phyloP scores from a whole-genome alignment of 2,329 filamentous ascomycete genomes.

The Xylariaceae sp. region DNA sequence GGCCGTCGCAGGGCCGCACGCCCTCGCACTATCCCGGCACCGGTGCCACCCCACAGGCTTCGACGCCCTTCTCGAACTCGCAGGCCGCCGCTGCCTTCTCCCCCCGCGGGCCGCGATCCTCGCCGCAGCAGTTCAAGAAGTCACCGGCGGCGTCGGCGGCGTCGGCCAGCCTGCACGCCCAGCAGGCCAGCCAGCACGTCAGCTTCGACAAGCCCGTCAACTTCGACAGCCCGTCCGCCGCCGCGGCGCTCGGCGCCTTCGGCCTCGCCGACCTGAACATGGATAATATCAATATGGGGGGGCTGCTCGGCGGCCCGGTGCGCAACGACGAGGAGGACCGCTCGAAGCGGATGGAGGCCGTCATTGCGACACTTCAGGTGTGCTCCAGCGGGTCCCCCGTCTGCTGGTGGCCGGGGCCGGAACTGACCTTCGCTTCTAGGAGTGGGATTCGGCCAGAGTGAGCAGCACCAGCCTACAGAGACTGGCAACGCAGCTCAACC shows the following conservation, averaged over 20 bases:
- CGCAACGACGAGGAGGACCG: conserved; percentile 47
- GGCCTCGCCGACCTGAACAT: conserved; percentile 48
- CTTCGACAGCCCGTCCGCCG: conserved; percentile 58
- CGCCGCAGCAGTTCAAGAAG: conserved; percentile 58
- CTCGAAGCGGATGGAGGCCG: conserved; percentile 44
- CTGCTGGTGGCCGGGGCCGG: conserved; percentile 32
- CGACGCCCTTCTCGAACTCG: conserved; percentile 55
- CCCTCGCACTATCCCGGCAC: conserved; percentile 41
- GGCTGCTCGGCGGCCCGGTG: conserved; percentile 32
- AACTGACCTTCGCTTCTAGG: too few relatives aligned
- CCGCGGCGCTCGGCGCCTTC: conserved; percentile 51
- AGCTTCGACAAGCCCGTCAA: conserved; percentile 41
- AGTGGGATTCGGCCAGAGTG: conserved; percentile 50
- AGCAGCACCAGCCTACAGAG: conserved; percentile 70
- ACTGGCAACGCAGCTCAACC: conserved; percentile 58
- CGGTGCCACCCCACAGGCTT: conserved; percentile 56
- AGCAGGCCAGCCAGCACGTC: conserved; percentile 28
- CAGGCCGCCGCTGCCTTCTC: conserved; percentile 51
- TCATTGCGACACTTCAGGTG: conserved; percentile 44
- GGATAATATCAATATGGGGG: conserved; percentile 42
- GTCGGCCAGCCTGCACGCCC: conserved; percentile 26
- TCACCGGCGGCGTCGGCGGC: conserved; percentile 46
- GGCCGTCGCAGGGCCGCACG: conserved; percentile 42
- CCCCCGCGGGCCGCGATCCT: conserved; percentile 48
- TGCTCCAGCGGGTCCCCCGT: too few relatives aligned